phyloP scores from a whole-genome alignment of 2,329 filamentous ascomycete species.

The Aschersonia sp. region DNA sequence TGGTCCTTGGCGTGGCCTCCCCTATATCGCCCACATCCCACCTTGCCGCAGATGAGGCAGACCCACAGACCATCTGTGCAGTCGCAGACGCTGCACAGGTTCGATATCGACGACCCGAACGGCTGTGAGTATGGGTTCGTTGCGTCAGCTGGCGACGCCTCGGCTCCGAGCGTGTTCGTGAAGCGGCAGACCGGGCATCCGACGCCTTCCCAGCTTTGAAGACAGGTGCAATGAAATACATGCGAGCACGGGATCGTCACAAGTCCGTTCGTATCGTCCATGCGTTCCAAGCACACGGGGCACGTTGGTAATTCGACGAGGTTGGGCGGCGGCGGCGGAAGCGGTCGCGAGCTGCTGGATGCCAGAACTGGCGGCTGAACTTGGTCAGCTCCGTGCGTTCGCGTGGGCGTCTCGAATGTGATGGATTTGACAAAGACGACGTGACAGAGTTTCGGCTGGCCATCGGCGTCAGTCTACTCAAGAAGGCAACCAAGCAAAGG shows the following conservation, averaged over 20 bases:
- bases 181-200: constrained; percentile 93
- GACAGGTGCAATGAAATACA: constrained; percentile 90
- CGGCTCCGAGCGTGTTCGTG: constrained; percentile 36
- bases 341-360: constrained; percentile 38
- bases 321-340: constrained; percentile 58
- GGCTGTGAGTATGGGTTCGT: constrained; percentile 36
- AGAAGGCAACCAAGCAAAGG: not conserved
- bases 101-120: constrained; percentile 45
- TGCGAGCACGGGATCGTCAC: constrained; percentile 96
- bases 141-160: constrained; percentile 22
- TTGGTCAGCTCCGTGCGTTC: constrained; percentile 35
- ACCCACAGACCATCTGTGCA: constrained; percentile 80
- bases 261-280: constrained; percentile 93
- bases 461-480: not conserved
- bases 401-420: constrained; percentile 55
- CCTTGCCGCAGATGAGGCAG: constrained; percentile 81
- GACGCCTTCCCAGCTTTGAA: constrained; percentile 89
- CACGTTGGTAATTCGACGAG: constrained; percentile 89
- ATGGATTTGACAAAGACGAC: constrained; percentile 91
- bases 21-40: constrained; percentile 91
- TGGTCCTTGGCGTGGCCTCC: constrained; percentile 85
- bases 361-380: constrained; percentile 28
- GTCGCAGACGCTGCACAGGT: constrained; percentile 71
- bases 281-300: constrained; percentile 88
- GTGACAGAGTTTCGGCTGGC: constrained; percentile 77